Base-by-base conservation (phyloP, 768 basidiomycete species). In the Termitomyces heimii region DNA sequence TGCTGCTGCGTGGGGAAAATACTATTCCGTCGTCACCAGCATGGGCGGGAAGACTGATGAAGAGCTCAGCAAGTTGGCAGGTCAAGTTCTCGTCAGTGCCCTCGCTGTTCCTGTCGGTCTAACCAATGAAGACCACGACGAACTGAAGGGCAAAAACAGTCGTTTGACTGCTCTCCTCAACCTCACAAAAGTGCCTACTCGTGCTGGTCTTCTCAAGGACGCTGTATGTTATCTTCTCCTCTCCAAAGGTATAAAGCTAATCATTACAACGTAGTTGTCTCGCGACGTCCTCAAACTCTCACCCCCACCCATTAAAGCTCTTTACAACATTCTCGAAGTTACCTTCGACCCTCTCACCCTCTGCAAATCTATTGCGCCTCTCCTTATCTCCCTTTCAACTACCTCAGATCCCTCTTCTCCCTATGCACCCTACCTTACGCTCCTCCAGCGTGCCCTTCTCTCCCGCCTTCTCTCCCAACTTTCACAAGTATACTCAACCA, bases 1-100 rank as follows among this genome's bases (percentile, higher is more conserved):
- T 68, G 95, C 96, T 49, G 94, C 96, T 18, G 94, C 96, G 0
- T 98, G 94, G 94, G 85, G 88, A 45, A 80, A 87, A 55, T 97
- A 94, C 70, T 86, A 88, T 66, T 79, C 82, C 60, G 75, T 91
- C 53, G 81, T 88, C 48, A 85, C 82, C 10, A 82, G 77, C 60
- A 85, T 88, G 39, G 86, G 88, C 20, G 88, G 86, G 20, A 87
- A 85, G 69, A 77, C 82, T 0, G 82, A 86, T n/a, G 89, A 90
- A 62, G 92, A 93, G 66, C 73, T 89, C 66, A 78, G 84, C 58
- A 81, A 88, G 60, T 79, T 96, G 40, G 92, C 95, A 0, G 92
- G 89, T 1, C 92, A 94, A 70, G 96, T 97, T 20, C 84, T 98
- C 58, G 84, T 98, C 62, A 89, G 87, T 62, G 89, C 96, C 0